These are phyloP conservation scores for Polychaeton citri DNA, from an alignment of 2,329 filamentous ascomycete species.

Conservation along the genomic window DNA sequence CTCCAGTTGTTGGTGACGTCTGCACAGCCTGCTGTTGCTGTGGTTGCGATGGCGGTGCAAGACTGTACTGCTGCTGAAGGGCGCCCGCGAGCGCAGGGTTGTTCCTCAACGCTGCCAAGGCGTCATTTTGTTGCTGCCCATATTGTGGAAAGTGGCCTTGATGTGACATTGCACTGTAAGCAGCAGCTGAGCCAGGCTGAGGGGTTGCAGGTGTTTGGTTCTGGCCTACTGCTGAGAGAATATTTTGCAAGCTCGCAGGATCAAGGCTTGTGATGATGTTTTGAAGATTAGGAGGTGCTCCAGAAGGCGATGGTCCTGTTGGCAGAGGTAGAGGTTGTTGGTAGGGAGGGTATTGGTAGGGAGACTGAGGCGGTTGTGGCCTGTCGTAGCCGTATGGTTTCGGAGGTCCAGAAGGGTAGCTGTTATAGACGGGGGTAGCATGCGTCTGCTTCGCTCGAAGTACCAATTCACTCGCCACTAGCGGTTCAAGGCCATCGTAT, in stretches of 20 bases:
- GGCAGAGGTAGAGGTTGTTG: constrained; percentile 22
- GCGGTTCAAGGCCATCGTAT: constrained; percentile 70
- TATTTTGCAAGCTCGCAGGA: constrained; percentile 53
- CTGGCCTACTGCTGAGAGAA: constrained; percentile 47
- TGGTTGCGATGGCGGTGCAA: not conserved
- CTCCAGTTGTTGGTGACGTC: constrained; percentile 10
- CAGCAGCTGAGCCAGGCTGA: constrained; percentile 8
- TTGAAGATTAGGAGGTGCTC: constrained; percentile 38
- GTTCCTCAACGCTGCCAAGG: constrained; percentile 15
- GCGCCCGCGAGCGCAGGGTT: constrained; percentile 17
- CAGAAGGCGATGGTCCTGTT: constrained; percentile 2
- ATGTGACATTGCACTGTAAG: constrained; percentile 10
- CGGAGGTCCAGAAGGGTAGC: constrained; percentile 9
- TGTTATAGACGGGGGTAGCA: constrained; percentile 16
- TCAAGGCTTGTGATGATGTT: constrained; percentile 56
- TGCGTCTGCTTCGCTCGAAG: constrained; percentile 49
- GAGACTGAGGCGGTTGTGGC: constrained; percentile 16
- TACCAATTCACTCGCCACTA: constrained; percentile 69
- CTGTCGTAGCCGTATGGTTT: constrained; percentile 20
- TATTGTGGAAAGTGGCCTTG: constrained; percentile 19
- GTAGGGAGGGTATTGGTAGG: constrained; percentile 12
- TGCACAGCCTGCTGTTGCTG: constrained; percentile 18
- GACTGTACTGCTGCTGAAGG: constrained; percentile 13
- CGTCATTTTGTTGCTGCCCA: constrained; percentile 15
- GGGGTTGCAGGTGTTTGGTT: constrained; percentile 8